Base-by-base conservation (phyloP, 164 flowering plant genomes). In the Stephania yunnanensis region DNA sequence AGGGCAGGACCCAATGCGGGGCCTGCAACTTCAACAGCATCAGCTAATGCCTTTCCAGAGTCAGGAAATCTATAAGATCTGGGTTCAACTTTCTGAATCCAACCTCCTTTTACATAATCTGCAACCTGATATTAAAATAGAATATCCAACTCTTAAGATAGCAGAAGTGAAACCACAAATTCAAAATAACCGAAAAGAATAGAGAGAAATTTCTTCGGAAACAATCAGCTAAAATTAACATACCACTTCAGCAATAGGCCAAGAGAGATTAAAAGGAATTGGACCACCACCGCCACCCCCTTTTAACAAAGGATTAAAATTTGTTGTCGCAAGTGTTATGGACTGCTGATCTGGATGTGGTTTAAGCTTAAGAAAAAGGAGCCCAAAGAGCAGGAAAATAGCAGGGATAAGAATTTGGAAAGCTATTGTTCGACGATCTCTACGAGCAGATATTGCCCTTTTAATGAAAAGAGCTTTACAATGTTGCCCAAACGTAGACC, bases 211-310 rank as follows among this genome's bases (percentile, higher is more conserved):
- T 29, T 36, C 4, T 74, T 22, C 5, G 19, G 19, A 31, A 50
- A 12, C 15, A 53, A 29, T 17, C 17, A 46, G 52, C 50, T 36
- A 81, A 30, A 50, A 52, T 17, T 36, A 69, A 75, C 77, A 30
- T 44, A 92, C 98, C 93, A 89, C 86, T 46, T 82, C 76, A 36
- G 98, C 81, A 63, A 94, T 89, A 45, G 88, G 89, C 78, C 82
- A 82, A 52, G 93, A 86, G 31, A 94, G 78, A 87, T 94, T 90
- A 81, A 86, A 96, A 74, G 99, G 97, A 82, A 96, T 90, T 73
- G 99, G 99, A 77, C 97, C 99, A 52, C 97, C 99, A 66, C 98
- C 99, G 68, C 99, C 98, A 5, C 87, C 91, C 69, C 98, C 97
- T 77, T 88, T 78, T 81, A 96, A 80, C 52, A 92, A 76, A 79